Evolutionary conservation across 345 rosid species (phyloP).

Genomic region (Barbarea vulgaris): DNA sequence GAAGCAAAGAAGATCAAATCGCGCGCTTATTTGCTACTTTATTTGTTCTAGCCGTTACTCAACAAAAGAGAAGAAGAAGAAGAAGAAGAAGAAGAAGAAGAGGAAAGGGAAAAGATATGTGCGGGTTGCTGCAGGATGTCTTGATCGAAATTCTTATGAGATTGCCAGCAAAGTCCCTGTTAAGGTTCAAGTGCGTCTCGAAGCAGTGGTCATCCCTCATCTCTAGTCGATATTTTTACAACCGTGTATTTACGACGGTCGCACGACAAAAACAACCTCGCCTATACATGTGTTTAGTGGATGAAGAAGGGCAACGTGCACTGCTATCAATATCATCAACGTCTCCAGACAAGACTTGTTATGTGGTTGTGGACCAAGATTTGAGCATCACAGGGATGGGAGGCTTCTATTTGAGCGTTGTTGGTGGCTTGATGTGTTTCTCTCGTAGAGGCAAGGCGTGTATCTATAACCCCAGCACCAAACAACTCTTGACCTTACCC

Average conservation of each 20-base stretch:
- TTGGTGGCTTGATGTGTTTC: constrained; percentile 10
- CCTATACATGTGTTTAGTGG: not conserved
- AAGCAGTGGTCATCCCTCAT: constrained; percentile 16
- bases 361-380: not conserved
- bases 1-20: not conserved
- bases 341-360: constrained; percentile 2
- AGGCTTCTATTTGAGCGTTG: not conserved
- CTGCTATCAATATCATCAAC: not conserved
- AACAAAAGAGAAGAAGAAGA: not conserved
- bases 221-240: not conserved
- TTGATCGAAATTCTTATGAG: not conserved
- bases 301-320: not conserved
- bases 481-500: constrained; percentile 3
- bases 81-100: not conserved
- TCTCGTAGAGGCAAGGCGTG: not conserved
- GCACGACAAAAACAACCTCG: constrained; percentile 1
- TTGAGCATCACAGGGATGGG: not conserved
- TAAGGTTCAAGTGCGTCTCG: constrained; percentile 17
- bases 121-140: not conserved
- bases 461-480: constrained; percentile 4
- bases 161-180: not conserved
- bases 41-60: not conserved
- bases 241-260: not conserved
- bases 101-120: not conserved
- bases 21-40: not conserved